Base-by-base conservation (phyloP, 2,329 filamentous ascomycete species). In the Fonsecaea multimorphosa region DNA sequence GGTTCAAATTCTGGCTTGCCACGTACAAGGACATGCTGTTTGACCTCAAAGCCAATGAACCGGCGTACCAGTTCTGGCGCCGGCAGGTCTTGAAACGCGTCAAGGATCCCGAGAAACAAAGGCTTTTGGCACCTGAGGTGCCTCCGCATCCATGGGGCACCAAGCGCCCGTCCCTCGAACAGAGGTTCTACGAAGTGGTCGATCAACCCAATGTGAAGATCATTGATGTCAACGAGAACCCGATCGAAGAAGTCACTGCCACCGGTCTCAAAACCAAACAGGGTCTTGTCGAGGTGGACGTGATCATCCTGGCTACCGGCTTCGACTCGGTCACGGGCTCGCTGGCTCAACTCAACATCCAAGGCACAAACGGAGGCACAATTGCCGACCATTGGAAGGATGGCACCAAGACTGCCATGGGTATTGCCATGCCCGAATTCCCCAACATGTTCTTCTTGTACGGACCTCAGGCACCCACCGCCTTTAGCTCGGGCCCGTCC, bases 31-130 rank as follows among this genome's bases (percentile, higher is more conserved):
- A 89, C 61, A 79, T 80, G 57, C 67, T 87, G 3, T 73, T 76
- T 19, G 75, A 79, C 31, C 40, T 76, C 0, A 77, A 83, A 9
- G 83, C 84, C 1, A 88, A 87, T 71, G 73, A 79, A n/a, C 78
- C 82, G 64, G 78, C 80, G 0, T 88, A 87, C 71, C 76, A 82
- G 2, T 87, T 87, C 73, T 87, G 85, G 83, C 78, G 77, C 1
- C 78, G 79, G 65, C 86, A 85, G 73, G 81, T 81, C 0, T 78
- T 84, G 0, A 77, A 75, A 12, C 80, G 85, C 1, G 79, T 88
- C 51, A 75, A 77, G 0, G 83, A 88, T 62, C 79, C 84, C 0
- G 74, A 74, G 29, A 79, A 81, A 67, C 75, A 80, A 29, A 81
- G 86, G 14, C 66, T 87, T 1, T 76, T 88, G 6, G 85, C 85